Conservation (phyloP, 1,139 yeast species). For the Geotrichum europaeum region DNA sequence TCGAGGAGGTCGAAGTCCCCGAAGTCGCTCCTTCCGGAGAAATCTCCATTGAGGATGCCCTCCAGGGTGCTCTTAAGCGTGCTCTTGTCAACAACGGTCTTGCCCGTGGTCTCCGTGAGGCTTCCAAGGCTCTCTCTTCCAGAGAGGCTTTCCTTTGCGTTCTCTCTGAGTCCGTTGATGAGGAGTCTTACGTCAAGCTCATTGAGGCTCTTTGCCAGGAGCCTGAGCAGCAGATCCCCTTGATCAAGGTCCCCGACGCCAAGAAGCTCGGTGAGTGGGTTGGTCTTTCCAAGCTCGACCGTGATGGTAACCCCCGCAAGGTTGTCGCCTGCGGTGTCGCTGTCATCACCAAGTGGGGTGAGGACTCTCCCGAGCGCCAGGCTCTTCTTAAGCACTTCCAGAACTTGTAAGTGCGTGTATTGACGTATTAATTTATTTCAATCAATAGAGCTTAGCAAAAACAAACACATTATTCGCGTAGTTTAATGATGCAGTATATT, state of each 20-base stretch:
- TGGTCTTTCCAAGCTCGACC: constrained; percentile 99
- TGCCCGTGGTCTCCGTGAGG: constrained; percentile 99
- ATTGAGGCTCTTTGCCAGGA: constrained; percentile 99
- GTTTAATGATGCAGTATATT: neutral
- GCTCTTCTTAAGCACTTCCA: constrained; percentile 95
- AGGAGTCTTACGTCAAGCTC: constrained; percentile 93
- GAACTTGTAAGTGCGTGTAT: constrained; percentile 51
- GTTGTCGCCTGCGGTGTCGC: constrained; percentile 99
- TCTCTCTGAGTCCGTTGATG: constrained; percentile 97
- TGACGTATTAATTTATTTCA: constrained; percentile 12
- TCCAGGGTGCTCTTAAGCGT: constrained; percentile 97
- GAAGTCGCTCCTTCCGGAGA: constrained; percentile 68
- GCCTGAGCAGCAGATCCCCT: constrained; percentile 93
- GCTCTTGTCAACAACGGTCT: constrained; percentile 98
- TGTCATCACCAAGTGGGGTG: constrained; percentile 99
- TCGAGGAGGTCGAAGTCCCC: constrained; percentile 84
- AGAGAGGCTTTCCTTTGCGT: constrained; percentile 98
- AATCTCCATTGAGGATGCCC: constrained; percentile 96
- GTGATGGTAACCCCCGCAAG: constrained; percentile 99
- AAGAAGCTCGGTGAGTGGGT: constrained; percentile 99
- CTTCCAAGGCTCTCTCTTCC: constrained; percentile 91
- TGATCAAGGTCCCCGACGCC: constrained; percentile 98
- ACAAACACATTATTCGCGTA: neutral
- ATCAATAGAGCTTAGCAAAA: neutral
- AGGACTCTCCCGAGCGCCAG: constrained; percentile 96